Percentiles rank a stretch among this genome's conserved stretches.
Conservation (phyloP, 805 yeast species). For the Ogataea minuta region DNA sequence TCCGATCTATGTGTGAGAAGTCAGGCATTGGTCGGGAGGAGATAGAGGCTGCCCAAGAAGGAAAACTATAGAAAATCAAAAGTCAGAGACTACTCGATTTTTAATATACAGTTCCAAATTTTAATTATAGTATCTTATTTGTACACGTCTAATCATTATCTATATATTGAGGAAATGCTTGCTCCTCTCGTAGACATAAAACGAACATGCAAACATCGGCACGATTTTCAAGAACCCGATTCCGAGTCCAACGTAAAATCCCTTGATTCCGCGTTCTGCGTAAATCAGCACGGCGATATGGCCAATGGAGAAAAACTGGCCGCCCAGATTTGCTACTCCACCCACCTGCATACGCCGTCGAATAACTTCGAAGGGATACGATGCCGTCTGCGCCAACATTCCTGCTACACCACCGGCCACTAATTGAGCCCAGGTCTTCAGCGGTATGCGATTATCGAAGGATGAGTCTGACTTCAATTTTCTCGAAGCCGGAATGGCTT, state of each 20-base stretch:
- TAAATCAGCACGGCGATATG: slow-evolving; percentile 60
- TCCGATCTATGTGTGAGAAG: slow-evolving; percentile 46
- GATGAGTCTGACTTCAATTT: slow-evolving; percentile 34
- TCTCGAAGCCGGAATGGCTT: slow-evolving; percentile 11
- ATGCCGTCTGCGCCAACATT: slow-evolving; percentile 90
- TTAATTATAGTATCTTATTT: too few species aligned
- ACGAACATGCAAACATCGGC: slow-evolving; percentile 97
- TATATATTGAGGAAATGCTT: slow-evolving; percentile 68
- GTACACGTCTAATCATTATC: slow-evolving; percentile 6
- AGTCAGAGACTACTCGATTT: too few species aligned
- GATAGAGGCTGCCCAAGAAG: slow-evolving; percentile 22
- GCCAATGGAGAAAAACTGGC: slow-evolving; percentile 52
- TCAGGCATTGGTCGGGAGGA: slow-evolving; percentile 41
- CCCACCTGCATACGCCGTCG: slow-evolving; percentile 96
- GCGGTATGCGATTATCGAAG: slow-evolving; percentile 55
- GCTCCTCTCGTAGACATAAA: slow-evolving; percentile 87
- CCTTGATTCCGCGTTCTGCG: slow-evolving; percentile 74
- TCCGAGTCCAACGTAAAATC: slow-evolving; percentile 91
- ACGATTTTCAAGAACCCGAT: slow-evolving; percentile 94
- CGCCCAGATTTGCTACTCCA: slow-evolving; percentile 60
- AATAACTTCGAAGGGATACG: slow-evolving; percentile 94
- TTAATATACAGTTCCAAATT: too few species aligned
- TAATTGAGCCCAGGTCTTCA: slow-evolving; percentile 88
- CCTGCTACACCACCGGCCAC: slow-evolving; percentile 97
- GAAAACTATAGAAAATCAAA: not conserved